A percentile compares a stretch with the other conserved stretches of the same genome.
Evolutionary conservation across 768 basidiomycete genomes (phyloP).

Genomic region (Termitomyces heimii): DNA sequence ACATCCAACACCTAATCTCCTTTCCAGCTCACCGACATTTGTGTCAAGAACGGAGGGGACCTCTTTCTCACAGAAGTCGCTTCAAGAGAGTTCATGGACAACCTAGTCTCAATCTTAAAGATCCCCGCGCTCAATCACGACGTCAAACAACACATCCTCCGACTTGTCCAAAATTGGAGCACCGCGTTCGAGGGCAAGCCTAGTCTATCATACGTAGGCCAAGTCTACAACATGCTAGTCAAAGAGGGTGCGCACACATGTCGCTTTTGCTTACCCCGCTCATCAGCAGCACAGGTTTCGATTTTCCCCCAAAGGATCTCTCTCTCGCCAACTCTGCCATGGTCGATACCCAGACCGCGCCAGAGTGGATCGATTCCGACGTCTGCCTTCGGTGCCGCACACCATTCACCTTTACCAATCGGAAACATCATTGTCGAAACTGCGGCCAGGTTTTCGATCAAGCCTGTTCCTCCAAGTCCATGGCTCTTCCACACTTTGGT

Average conservation of each 20-base stretch:
- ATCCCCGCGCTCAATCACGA: conserved; percentile 71
- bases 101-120: conserved; percentile 84
- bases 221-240: conserved; percentile 73
- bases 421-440: conserved; percentile 98
- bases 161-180: conserved; percentile 91
- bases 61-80: conserved; percentile 80
- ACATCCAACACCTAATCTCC: neutral
- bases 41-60: conserved; percentile 97
- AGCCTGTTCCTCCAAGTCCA: conserved; percentile 78
- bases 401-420: conserved; percentile 89
- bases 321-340: conserved; percentile 69
- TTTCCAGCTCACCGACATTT: conserved; percentile 76
- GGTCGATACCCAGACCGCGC: conserved; percentile 88
- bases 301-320: conserved; percentile 78
- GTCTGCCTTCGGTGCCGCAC: conserved; percentile 91
- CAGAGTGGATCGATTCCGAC: conserved; percentile 97
- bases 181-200: conserved; percentile 82
- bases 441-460: conserved; percentile 98
- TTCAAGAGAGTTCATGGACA: conserved; percentile 91
- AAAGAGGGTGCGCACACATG: conserved; percentile 52
- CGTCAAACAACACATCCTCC: conserved; percentile 74
- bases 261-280: neutral
- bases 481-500: conserved; percentile 89
- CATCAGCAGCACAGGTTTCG: conserved; percentile 47
- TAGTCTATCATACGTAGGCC: conserved; percentile 64